phyloP scores from a whole-genome alignment of 306 rosid genomes.

The Medicago ruthenica region DNA sequence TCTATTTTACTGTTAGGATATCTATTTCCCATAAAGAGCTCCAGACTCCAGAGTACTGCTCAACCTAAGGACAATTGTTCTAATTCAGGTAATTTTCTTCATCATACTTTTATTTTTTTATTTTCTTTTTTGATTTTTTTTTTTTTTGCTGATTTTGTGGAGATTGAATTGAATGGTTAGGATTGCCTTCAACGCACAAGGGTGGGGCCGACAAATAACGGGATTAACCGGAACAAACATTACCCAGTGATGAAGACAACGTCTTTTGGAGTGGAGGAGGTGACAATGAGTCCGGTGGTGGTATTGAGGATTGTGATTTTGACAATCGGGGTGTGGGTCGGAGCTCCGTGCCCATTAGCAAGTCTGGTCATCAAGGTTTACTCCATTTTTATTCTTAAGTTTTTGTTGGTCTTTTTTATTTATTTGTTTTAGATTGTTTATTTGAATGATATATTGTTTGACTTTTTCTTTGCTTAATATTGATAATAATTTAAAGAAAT shows the following conservation, averaged over 20 bases:
- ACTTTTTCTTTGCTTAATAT: not conserved
- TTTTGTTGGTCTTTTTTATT: not conserved
- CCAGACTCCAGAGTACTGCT: too few relatives aligned
- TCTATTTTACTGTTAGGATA: too few relatives aligned
- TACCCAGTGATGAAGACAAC: constrained; percentile 55
- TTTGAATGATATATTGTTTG: not conserved
- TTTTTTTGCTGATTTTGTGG: constrained; percentile 36
- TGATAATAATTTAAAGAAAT: not conserved
- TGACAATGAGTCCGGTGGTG: too few relatives aligned
- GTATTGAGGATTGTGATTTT: too few relatives aligned
- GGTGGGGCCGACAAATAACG: constrained; percentile 85
- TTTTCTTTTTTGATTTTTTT: too few relatives aligned
- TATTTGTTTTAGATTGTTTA: too few relatives aligned
- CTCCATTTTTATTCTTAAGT: not conserved
- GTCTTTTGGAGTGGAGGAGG: constrained; percentile 33
- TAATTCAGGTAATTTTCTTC: too few relatives aligned
- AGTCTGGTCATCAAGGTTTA: constrained; percentile 52
- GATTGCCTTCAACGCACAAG: constrained; percentile 85
- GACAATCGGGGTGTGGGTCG: too few relatives aligned
- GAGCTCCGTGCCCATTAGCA: constrained; percentile 70
- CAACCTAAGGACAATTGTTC: too few relatives aligned
- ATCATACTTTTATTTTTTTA: too few relatives aligned
- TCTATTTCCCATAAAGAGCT: too few relatives aligned
- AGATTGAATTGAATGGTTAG: constrained; percentile 49
- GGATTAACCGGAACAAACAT: constrained; percentile 62